Evolutionary conservation across 306 rosid genomes (phyloP), one percentile per base, ranked within the genome.

Genomic region (Dicorynia guianensis): DNA sequence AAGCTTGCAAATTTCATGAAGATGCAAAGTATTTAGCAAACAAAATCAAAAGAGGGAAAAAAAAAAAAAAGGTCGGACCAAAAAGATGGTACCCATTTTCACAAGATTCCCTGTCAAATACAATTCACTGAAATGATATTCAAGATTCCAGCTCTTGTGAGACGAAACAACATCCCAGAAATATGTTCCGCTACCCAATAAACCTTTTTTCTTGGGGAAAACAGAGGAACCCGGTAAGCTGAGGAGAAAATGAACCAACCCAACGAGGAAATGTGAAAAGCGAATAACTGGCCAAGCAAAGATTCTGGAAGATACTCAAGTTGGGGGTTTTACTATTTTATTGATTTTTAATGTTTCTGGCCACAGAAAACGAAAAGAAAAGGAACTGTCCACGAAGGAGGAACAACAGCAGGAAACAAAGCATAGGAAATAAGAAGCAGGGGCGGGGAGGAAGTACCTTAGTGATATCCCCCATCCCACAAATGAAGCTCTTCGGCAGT

Each of bases 261-360:
- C 30, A 25, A 25, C 30, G 2, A 25, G 30, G 30, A 6, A 38
- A 15, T 5, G 15, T 3, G 10, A 71, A 46, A 64, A 42, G 39
- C 46, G 72, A 70, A 80, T 33, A 76, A 72, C 82, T 18, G 53
- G 25, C 25, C 42, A 6, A 13, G 72, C 72, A 57, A 72, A 76
- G 89, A 85, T 82, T 85, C 86, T 65, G 11, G 69, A 13, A 76
- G 80, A 79, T 72, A 67, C 88, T 82, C 61, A 71, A 49, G 84
- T 78, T 25, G 63, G 70, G 70, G 20, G n/a, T 40, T 61, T 68
- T 17, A 2, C 36, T 52, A 17, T 33, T 42, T 34, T 12, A 14
- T 4, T 56, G 2, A 4, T 13, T 19, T 25, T 6, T 17, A 43
- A 1, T 25, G 5, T 30, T 11, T 10, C 10, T 4, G 5, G 2